A percentile compares a stretch with the other conserved stretches of the same genome.
Conservation (phyloP, 169 alveolate genomes). For the Cardiosporidium cionae region DNA sequence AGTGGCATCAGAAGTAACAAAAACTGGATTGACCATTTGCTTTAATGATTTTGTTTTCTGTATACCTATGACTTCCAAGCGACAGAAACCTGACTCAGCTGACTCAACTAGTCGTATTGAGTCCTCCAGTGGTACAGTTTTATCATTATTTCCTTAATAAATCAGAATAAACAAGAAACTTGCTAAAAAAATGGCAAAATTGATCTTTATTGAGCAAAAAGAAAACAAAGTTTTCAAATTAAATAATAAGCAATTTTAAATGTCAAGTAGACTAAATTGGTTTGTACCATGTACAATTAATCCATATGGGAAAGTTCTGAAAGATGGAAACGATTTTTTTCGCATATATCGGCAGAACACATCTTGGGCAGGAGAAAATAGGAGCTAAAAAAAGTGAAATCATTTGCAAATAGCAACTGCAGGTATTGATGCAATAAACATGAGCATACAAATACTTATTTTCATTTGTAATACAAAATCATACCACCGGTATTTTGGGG, state of each 20-base stretch:
- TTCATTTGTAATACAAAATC: too few species aligned
- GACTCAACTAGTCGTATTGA: conserved; percentile 35
- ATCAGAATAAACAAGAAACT: too few species aligned
- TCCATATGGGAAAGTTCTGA: conserved; percentile 25
- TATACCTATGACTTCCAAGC: conserved; percentile 36
- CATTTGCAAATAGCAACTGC: too few species aligned
- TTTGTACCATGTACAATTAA: conserved; percentile 29
- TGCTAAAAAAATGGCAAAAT: too few species aligned
- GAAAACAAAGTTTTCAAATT: neutral
- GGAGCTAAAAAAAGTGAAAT: conserved; percentile 7
- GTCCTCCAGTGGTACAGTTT: conserved; percentile 37
- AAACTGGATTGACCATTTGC: too few species aligned
- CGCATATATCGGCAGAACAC: conserved; percentile 28
- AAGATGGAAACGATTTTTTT: neutral
- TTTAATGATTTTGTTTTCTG: too few species aligned
- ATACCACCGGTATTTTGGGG: too few species aligned
- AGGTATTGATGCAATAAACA: too few species aligned
- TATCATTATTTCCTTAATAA: conserved; percentile 18
- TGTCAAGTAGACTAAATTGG: neutral
- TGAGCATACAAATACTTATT: too few species aligned
- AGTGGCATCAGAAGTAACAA: too few species aligned
- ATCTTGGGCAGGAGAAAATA: conserved; percentile 36
- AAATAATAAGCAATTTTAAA: neutral
- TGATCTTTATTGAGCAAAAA: neutral
- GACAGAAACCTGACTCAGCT: conserved; percentile 37